These are phyloP conservation scores for Paramecium pentaurelia DNA, from an alignment of 73 alveolate species.

Conservation along the genomic window DNA sequence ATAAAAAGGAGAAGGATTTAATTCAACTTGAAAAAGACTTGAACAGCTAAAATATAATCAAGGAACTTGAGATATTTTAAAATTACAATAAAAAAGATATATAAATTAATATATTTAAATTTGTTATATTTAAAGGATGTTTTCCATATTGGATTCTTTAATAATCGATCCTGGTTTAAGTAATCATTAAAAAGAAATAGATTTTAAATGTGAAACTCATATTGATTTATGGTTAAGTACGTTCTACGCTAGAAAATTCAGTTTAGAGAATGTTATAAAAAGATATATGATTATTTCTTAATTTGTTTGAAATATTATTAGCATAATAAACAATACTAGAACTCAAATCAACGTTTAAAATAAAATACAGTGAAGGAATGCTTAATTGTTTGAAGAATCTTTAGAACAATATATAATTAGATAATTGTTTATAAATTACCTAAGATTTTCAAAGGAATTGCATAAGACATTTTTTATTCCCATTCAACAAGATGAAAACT, in stretches of 20 bases:
- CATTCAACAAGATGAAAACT: background rate
- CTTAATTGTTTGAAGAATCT: constrained; percentile 9
- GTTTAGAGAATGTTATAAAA: background rate
- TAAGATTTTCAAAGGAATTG: background rate
- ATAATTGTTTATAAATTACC: background rate
- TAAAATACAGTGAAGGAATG: constrained; percentile 33
- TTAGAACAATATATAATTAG: background rate
- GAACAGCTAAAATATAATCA: background rate
- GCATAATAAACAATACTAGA: background rate
- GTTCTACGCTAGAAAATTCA: background rate
- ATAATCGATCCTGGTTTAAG: background rate
- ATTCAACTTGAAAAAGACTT: background rate
- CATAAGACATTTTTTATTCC: background rate
- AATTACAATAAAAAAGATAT: background rate
- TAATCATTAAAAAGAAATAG: background rate
- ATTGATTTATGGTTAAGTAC: background rate
- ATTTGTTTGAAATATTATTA: background rate
- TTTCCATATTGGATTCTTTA: background rate
- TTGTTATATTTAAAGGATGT: constrained; percentile 38
- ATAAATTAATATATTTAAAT: background rate
- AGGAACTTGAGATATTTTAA: background rate
- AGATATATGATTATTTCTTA: background rate
- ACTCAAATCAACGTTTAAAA: background rate
- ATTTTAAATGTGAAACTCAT: background rate
- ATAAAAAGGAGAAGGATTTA: background rate